A percentile compares a stretch with the other conserved stretches of the same genome.
phyloP scores from a whole-genome alignment of 495 filamentous ascomycete genomes.

The Barbatosphaeria neglecta region DNA sequence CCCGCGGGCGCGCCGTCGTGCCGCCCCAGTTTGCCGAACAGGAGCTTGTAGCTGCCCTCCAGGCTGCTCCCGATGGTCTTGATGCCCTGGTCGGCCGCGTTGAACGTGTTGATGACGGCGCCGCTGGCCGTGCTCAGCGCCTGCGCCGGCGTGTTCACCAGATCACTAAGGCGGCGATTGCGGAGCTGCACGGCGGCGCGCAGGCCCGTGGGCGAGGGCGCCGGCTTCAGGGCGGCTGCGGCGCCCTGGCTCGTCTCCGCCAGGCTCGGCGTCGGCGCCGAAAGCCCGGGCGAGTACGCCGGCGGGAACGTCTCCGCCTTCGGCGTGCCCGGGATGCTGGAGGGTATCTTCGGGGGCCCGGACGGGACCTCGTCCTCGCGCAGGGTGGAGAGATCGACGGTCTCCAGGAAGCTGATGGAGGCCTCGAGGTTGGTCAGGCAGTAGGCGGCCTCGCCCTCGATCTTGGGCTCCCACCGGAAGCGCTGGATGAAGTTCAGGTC shows the following conservation, averaged over 20 bases:
- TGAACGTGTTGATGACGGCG: constrained; percentile 68
- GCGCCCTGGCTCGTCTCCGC: constrained; percentile 22
- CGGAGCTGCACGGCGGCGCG: constrained; percentile 32
- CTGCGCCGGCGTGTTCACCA: constrained; percentile 72
- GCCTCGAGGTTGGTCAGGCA: constrained; percentile 95
- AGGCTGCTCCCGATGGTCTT: constrained; percentile 82
- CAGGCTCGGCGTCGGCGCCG: constrained; percentile 18
- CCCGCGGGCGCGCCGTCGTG: constrained; percentile 29
- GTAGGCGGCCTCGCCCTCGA: constrained; percentile 90
- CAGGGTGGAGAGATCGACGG: constrained; percentile 85
- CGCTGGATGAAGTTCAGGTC: constrained; percentile 89
- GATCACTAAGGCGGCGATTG: constrained; percentile 59
- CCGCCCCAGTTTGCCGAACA: constrained; percentile 76
- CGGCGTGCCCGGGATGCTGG: constrained; percentile 40
- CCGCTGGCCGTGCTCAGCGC: constrained; percentile 74
- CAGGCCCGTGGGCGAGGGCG: constrained; percentile 24
- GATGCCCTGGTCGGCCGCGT: constrained; percentile 76
- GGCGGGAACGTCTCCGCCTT: constrained; percentile 38
- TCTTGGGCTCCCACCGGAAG: constrained; percentile 74
- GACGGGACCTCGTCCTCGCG: constrained; percentile 63
- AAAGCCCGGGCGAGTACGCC: constrained; percentile 33
- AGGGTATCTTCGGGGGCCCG: constrained; percentile 49
- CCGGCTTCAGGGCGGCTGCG: constrained; percentile 30
- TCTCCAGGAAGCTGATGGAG: constrained; percentile 91
- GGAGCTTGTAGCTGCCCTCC: constrained; percentile 84